phyloP scores from a whole-genome alignment of 2,329 filamentous ascomycete genomes.

The Eutypa lata region DNA sequence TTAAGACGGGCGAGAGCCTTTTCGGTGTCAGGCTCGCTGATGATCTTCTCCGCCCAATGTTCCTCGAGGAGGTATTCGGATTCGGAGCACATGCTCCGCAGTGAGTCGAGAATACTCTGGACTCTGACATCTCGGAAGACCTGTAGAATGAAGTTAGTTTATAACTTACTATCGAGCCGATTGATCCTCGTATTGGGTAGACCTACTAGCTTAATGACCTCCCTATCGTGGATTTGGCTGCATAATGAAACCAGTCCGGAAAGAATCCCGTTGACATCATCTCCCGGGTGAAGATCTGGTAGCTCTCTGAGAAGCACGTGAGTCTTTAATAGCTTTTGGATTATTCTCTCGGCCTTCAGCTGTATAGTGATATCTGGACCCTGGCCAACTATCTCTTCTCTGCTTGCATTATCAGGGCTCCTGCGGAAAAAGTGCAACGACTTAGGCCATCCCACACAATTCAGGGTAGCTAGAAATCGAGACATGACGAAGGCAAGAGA shows the following conservation, averaged over 20 bases:
- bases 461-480: too few relatives aligned
- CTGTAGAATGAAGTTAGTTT: conserved; percentile 13
- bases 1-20: conserved; percentile 23
- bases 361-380: neutral
- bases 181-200: neutral
- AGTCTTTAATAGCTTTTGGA: neutral
- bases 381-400: too few relatives aligned
- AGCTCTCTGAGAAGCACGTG: neutral
- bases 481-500: too few relatives aligned
- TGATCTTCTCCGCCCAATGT: conserved; percentile 39
- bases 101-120: conserved; percentile 28
- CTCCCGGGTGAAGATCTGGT: neutral
- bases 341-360: neutral
- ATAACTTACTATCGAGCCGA: neutral
- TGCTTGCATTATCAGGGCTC: too few relatives aligned
- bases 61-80: conserved; percentile 44
- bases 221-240: neutral
- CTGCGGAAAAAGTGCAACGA: too few relatives aligned
- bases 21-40: conserved; percentile 5
- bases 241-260: neutral
- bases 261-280: neutral
- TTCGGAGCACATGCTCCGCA: conserved; percentile 39
- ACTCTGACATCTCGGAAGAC: conserved; percentile 31
- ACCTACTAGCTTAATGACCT: neutral
- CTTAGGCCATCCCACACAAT: too few relatives aligned